phyloP scores from a whole-genome alignment of 805 yeast genomes.

The Lipomyces mesembrius region DNA sequence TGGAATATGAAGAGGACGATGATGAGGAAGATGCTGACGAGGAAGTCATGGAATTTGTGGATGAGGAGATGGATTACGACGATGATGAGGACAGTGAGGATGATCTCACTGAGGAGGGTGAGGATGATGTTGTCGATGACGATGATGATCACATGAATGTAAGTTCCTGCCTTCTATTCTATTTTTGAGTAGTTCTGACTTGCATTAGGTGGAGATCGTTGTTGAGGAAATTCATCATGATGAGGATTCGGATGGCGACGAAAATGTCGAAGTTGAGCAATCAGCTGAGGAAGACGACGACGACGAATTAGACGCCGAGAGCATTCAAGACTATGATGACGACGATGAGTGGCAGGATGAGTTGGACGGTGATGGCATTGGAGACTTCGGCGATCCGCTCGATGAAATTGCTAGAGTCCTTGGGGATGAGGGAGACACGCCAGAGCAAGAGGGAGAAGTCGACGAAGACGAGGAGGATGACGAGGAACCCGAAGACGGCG shows the following conservation, averaged over 20 bases:
- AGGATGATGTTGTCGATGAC: constrained; percentile 40
- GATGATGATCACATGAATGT: constrained; percentile 44
- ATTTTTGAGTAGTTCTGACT: constrained; percentile 1
- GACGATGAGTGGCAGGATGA: constrained; percentile 29
- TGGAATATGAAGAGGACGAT: constrained; percentile 50
- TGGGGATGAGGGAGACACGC: constrained; percentile 33
- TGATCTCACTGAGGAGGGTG: constrained; percentile 36
- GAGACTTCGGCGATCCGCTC: constrained; percentile 36
- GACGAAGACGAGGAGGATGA: constrained; percentile 49
- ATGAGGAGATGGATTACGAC: constrained; percentile 35
- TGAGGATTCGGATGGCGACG: constrained; percentile 41
- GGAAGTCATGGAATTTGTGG: constrained; percentile 38
- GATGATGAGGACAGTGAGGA: constrained; percentile 39
- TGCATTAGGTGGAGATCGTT: constrained; percentile 33
- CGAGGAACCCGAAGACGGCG: constrained; percentile 45
- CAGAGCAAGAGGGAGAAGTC: constrained; percentile 37
- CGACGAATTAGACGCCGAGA: constrained; percentile 39
- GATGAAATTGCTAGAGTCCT: constrained; percentile 37
- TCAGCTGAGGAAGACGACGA: constrained; percentile 23
- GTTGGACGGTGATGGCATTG: constrained; percentile 11
- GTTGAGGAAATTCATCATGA: constrained; percentile 45
- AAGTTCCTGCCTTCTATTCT: not conserved
- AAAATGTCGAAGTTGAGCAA: constrained; percentile 41
- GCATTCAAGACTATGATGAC: constrained; percentile 34
- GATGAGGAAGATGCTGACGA: constrained; percentile 45